Evolutionary conservation across 2,329 filamentous ascomycete genomes (phyloP), one percentile per base, ranked within the genome.

Genomic region (Triangularia setosa): DNA sequence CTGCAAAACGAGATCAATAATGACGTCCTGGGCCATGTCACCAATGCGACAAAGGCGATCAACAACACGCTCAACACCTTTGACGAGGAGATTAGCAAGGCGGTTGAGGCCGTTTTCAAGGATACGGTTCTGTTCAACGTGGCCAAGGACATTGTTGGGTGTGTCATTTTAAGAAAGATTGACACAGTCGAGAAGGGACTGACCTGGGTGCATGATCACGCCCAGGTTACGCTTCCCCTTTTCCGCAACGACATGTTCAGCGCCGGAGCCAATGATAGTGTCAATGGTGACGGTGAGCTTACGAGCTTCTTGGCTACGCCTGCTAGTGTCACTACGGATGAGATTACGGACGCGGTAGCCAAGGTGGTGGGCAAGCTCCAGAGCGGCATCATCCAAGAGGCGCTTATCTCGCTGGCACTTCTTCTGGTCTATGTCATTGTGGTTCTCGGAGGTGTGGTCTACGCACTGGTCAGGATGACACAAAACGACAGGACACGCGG

Each of bases 171-270:
- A 7, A 83, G 96, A 73, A 98, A 98, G 80, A 84, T 98, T 67
- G 87, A 91, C 69, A 85, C 88, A 23, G 87, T 99, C 69, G 87
- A 98, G 75, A 89, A 90, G 73, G 95, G 90, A 12, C 83, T 98
- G n/a, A 96, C 91, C 0, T 99, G 94, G 94, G 90, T 97, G 11
- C 86, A 91, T 72, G 89, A 98, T 69, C 81, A 98, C 74, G 92
- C 95, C 3, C 86, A 95, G 67, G 84, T 99, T 70, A 81, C 86
- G 65, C 90, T 99, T 70, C 95, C 95, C 0, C 78, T 85, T 61
- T 87, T 98, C 66, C 82, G 86, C 25, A 89, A 91, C 71, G 84
- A 97, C 74, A 91, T 90, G 1, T 96, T 98, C 78, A 94, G 91
- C 64, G 79, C 89, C 61, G 93, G 93, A 52, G 91, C 93, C 63